These are phyloP conservation scores for Fusarium buharicum DNA, from an alignment of 2,329 filamentous ascomycete species.

Conservation along the genomic window DNA sequence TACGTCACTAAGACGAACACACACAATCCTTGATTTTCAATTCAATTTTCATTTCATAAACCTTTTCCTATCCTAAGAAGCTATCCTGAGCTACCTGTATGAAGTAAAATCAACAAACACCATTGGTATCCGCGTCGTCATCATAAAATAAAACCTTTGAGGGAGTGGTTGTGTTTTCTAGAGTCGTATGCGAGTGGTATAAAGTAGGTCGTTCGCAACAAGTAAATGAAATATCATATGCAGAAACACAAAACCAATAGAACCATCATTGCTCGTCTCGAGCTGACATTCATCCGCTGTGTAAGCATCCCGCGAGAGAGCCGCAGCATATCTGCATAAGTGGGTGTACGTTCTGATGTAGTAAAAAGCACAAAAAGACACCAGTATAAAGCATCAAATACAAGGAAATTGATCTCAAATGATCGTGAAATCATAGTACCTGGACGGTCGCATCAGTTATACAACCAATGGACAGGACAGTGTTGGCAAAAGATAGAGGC, in stretches of 20 bases:
- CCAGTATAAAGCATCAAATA: slow-evolving; percentile 14
- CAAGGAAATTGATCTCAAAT: slow-evolving; percentile 12
- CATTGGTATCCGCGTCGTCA: slow-evolving; percentile 37
- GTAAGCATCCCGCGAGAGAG: slow-evolving; percentile 46
- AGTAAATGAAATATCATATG: slow-evolving; percentile 19
- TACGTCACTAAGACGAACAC: not conserved
- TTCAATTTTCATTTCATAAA: slow-evolving; percentile 25
- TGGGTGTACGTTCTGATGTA: slow-evolving; percentile 40
- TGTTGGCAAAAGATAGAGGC: slow-evolving; percentile 11
- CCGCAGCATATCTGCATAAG: slow-evolving; percentile 40
- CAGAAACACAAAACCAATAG: slow-evolving; percentile 24
- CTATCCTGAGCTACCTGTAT: slow-evolving; percentile 35
- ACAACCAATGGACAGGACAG: slow-evolving; percentile 11
- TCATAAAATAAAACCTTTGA: slow-evolving; percentile 24
- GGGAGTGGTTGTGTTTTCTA: slow-evolving; percentile 36
- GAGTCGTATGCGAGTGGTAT: slow-evolving; percentile 36
- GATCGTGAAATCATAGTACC: slow-evolving; percentile 2
- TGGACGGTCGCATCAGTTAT: not conserved
- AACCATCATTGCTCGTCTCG: slow-evolving; percentile 41
- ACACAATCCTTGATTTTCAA: not conserved
- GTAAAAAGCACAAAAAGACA: slow-evolving; percentile 18
- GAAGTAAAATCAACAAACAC: slow-evolving; percentile 30
- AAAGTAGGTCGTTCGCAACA: slow-evolving; percentile 23
- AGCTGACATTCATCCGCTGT: slow-evolving; percentile 45
- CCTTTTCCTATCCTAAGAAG: slow-evolving; percentile 40